Conservation (phyloP, 2,329 filamentous ascomycete species). For the Penicillium sp. region DNA sequence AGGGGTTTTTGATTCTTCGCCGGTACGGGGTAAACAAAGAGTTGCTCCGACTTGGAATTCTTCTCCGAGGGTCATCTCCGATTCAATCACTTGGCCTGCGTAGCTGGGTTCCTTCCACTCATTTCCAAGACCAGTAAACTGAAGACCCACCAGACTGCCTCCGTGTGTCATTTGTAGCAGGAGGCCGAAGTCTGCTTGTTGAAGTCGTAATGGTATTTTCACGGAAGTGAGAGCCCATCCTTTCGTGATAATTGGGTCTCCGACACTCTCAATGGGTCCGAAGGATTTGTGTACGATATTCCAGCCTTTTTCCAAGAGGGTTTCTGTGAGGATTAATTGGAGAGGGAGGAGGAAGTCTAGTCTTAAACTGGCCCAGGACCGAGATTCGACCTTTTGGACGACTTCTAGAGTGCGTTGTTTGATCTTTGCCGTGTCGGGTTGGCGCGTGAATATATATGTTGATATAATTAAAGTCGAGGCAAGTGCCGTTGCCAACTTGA, state of each 20-base stretch:
- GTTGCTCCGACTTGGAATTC: neutral
- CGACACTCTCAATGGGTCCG: neutral
- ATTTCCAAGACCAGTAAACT: neutral
- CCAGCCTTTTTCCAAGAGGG: conserved; percentile 3
- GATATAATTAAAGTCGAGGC: no score
- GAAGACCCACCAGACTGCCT: neutral
- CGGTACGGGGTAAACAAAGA: neutral
- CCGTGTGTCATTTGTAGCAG: neutral
- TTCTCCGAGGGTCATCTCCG: neutral
- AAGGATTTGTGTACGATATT: neutral
- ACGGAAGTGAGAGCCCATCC: neutral
- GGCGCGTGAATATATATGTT: no score
- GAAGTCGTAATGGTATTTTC: neutral
- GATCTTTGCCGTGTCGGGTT: neutral
- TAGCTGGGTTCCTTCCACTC: neutral
- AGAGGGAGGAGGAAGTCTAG: neutral
- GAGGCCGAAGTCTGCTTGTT: neutral
- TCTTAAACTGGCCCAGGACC: neutral
- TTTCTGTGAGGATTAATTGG: neutral
- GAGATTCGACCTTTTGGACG: neutral
- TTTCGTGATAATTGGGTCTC: neutral
- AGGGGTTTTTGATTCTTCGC: neutral
- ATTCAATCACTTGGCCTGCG: neutral
- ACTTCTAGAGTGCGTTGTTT: neutral
- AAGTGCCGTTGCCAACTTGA: no score